phyloP scores from a whole-genome alignment of 805 yeast species.

The Barnettozyma sucrosica region DNA sequence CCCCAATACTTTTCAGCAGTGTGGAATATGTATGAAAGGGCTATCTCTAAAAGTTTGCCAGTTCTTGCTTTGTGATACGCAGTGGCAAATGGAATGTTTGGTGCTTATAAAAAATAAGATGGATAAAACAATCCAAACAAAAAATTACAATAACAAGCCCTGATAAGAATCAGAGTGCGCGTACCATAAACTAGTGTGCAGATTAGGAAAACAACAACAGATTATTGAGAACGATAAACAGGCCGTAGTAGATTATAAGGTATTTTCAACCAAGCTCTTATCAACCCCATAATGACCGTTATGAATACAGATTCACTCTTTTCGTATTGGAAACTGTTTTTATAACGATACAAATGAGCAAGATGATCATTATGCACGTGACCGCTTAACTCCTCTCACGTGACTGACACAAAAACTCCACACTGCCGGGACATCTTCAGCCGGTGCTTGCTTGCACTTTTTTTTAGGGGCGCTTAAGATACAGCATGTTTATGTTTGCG shows the following conservation, averaged over 20 bases:
- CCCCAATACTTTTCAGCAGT: background rate
- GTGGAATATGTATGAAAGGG: background rate
- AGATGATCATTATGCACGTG: background rate
- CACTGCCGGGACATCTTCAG: background rate
- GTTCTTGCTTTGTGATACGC: background rate
- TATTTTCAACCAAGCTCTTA: too few species aligned
- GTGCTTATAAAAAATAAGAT: background rate
- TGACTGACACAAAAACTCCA: constrained; percentile 2
- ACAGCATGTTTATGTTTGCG: too few species aligned
- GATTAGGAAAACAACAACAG: too few species aligned
- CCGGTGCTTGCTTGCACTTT: background rate
- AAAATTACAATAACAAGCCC: background rate
- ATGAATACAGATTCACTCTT: background rate
- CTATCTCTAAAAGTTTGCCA: background rate
- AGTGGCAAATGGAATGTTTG: background rate
- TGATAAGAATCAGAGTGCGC: background rate
- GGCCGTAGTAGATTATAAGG: too few species aligned
- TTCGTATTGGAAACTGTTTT: background rate
- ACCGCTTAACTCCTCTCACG: background rate
- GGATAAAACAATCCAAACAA: background rate
- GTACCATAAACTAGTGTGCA: background rate
- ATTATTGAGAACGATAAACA: too few species aligned
- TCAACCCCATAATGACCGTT: too few species aligned
- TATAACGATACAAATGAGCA: background rate
- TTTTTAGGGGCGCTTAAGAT: too few species aligned